Evolutionary conservation across 768 basidiomycete genomes (phyloP), one percentile per base, ranked within the genome.

Genomic region (Roridomyces roridus): DNA sequence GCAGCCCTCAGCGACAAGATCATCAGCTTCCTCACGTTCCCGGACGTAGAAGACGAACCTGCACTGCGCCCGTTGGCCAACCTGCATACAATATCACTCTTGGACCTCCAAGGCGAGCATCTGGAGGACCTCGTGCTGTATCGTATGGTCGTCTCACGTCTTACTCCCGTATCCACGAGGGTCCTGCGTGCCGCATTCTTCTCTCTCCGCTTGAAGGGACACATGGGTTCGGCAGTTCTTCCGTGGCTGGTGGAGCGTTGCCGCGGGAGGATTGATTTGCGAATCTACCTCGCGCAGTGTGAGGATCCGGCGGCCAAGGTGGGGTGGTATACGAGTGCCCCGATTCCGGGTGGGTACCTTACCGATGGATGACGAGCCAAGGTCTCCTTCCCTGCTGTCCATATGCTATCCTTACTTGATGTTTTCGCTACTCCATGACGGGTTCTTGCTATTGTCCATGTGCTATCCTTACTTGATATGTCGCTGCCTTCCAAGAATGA

Each of bases 171-270:
- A 5, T 10, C 34, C 21, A 25, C 20, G 3, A 37, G 56, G 11
- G n/a, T 47, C n/a, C 49, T 63, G 3, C 15, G 14, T 28, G 29
- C 29, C 26, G 57, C 50, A n/a, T 51, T 26, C 53, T 63, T 63
- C 26, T 28, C 51, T 8, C 40, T 63, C 15, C 53, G 61, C 12
- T 24, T 63, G 15, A 51, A 59, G 18, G 61, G 57, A 0, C 61
- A 63, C 25, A 55, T 44, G 1, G 42, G 25, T 0, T 63, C 61
- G 21, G 39, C 50, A n/a, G 57, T 59, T 8, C 61, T 63, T 29
- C 61, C 61, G 26, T 28, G 55, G 49, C 41, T 63, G 57, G 44
- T 63, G 15, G 61, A 63, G 21, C 6, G 61, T 39, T 63, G 61
- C 41, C 61, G 61, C 12, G 51, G 59, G 0, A 41, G 53, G 0